A percentile compares a stretch with the other conserved stretches of the same genome.
These are phyloP conservation scores for Diaporthe amygdali DNA, from an alignment of 2,329 filamentous ascomycete genomes.

Conservation along the genomic window DNA sequence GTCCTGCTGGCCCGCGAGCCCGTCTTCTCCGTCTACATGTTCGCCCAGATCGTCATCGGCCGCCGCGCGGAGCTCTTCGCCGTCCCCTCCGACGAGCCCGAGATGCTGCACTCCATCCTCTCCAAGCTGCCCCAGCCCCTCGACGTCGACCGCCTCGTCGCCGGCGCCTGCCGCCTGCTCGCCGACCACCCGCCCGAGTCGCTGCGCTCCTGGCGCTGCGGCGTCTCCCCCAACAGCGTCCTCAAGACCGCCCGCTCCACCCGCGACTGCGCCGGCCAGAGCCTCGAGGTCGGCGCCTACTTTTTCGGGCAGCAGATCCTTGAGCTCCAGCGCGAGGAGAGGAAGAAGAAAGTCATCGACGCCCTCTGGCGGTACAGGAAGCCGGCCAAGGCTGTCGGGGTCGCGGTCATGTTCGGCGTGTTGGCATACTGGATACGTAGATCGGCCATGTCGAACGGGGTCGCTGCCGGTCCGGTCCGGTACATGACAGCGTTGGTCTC, in stretches of 20 bases:
- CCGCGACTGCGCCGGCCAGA: conserved; percentile 56
- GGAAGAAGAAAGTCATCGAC: conserved; percentile 52
- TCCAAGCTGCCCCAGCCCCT: conserved; percentile 85
- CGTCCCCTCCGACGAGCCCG: conserved; percentile 80
- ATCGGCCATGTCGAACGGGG: conserved; percentile 35
- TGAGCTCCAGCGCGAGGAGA: conserved; percentile 73
- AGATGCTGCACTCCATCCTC: conserved; percentile 89
- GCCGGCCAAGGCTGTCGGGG: conserved; percentile 64
- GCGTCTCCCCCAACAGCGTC: conserved; percentile 77
- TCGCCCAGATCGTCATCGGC: conserved; percentile 84
- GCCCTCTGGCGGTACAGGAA: conserved; percentile 69
- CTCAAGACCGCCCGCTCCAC: conserved; percentile 78
- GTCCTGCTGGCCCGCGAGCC: conserved; percentile 86
- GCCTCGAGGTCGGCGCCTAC: conserved; percentile 67
- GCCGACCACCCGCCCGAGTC: conserved; percentile 71
- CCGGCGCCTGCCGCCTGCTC: conserved; percentile 68
- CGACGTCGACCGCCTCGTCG: conserved; percentile 79
- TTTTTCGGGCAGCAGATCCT: conserved; percentile 74
- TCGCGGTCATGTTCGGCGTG: conserved; percentile 70
- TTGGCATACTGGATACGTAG: conserved; percentile 72
- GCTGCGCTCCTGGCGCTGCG: conserved; percentile 67
- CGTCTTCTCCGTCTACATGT: conserved; percentile 89
- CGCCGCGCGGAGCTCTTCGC: conserved; percentile 85
- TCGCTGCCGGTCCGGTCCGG: conserved; percentile 16
- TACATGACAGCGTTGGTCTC: conserved; percentile 30